Conservation (phyloP, 768 basidiomycete species). For the Leccinellum rugosiceps region DNA sequence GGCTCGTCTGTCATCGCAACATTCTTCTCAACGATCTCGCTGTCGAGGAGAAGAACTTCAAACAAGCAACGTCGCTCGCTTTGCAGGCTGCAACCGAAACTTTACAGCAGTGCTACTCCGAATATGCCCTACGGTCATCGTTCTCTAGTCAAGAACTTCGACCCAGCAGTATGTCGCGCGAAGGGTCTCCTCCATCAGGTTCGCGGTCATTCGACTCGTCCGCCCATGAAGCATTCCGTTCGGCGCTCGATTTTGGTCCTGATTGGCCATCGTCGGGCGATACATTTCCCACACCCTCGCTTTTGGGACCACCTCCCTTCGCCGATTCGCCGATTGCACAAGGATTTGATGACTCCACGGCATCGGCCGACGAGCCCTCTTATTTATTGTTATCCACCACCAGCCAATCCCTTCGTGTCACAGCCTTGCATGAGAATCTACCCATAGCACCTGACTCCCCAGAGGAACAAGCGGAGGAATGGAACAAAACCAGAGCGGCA, state of each 20-base stretch:
- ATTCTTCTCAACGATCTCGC: constrained; percentile 74
- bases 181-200: constrained; percentile 7
- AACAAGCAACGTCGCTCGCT: constrained; percentile 64
- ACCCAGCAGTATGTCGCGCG: constrained; percentile 11
- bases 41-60: constrained; percentile 66
- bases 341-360: constrained; percentile 29
- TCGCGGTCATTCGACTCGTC: constrained; percentile 42
- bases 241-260: constrained; percentile 56
- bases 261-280: constrained; percentile 47
- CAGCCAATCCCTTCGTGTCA: constrained; percentile 20
- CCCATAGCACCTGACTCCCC: constrained; percentile 43
- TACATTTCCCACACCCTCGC: constrained; percentile 33
- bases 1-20: constrained; percentile 69
- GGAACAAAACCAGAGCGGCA: constrained; percentile 81
- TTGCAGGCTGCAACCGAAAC: constrained; percentile 69
- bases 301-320: constrained; percentile 30
- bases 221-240: constrained; percentile 60
- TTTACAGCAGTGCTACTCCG: constrained; percentile 44
- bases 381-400: constrained; percentile 19
- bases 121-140: constrained; percentile 33
- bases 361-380: constrained; percentile 28
- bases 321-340: constrained; percentile 36
- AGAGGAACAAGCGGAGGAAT: constrained; percentile 81
- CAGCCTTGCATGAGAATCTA: constrained; percentile 43
- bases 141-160: constrained; percentile 32